Conservation (phyloP, 2,329 filamentous ascomycete genomes). For the Hypomyces rosellus region DNA sequence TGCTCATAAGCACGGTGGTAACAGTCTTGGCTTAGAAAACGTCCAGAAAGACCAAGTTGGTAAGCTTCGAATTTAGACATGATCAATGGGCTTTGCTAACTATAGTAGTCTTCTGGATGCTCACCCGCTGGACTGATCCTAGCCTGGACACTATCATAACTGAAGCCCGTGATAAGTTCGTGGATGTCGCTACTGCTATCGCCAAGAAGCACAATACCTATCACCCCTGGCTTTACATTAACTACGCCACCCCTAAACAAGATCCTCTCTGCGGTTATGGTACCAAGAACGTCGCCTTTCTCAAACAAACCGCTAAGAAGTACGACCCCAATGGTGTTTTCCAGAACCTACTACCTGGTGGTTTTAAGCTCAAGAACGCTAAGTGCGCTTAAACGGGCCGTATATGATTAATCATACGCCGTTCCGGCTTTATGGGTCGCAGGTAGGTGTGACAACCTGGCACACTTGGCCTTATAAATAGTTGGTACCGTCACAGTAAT, state of each 20-base stretch:
- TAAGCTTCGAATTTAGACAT: not conserved
- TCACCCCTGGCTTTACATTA: constrained; percentile 28
- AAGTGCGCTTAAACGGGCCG: not conserved
- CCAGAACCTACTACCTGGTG: constrained; percentile 24
- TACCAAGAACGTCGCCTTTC: constrained; percentile 24
- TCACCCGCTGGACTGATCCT: constrained; percentile 10
- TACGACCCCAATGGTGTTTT: constrained; percentile 30
- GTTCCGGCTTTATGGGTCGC: too few relatives aligned
- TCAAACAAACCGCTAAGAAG: constrained; percentile 22
- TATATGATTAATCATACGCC: too few relatives aligned
- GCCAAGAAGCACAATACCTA: constrained; percentile 8
- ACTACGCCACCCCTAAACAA: constrained; percentile 35
- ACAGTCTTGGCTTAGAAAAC: constrained; percentile 10
- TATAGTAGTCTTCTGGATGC: constrained; percentile 9
- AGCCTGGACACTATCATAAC: constrained; percentile 8
- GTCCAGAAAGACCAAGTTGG: constrained; percentile 10
- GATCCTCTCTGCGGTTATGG: constrained; percentile 34
- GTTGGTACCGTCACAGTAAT: too few relatives aligned
- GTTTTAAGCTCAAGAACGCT: constrained; percentile 17
- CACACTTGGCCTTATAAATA: too few relatives aligned
- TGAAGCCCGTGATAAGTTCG: constrained; percentile 3
- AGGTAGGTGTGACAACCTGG: too few relatives aligned
- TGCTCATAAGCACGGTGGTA: constrained; percentile 6
- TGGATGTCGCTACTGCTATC: constrained; percentile 3
- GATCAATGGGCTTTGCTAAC: not conserved